These are phyloP conservation scores for Posidonia australis DNA, from an alignment of 106 monocot genomes.

Conservation along the genomic window DNA sequence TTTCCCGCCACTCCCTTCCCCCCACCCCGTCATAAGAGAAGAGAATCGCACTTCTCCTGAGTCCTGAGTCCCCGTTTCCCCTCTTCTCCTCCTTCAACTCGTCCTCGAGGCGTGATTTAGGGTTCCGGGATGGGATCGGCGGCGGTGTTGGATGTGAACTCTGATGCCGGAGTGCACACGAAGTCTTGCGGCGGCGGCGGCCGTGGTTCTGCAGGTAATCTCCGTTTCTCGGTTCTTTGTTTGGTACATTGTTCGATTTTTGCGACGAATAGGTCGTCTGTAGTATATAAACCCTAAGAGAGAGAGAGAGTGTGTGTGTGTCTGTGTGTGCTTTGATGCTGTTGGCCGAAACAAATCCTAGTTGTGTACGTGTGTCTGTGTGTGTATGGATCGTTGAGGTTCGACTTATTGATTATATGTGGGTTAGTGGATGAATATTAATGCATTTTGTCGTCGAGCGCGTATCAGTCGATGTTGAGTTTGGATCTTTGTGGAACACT, in stretches of 20 bases:
- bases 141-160: not conserved
- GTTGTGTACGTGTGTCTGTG: too few relatives aligned
- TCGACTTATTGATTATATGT: too few relatives aligned
- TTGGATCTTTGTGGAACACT: too few relatives aligned
- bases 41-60: not conserved
- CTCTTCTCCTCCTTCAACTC: not conserved
- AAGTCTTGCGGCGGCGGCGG: not conserved
- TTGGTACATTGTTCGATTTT: not conserved
- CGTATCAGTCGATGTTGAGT: too few relatives aligned
- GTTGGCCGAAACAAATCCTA: too few relatives aligned
- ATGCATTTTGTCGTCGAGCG: too few relatives aligned
- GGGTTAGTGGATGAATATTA: too few relatives aligned
- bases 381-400: too few relatives aligned
- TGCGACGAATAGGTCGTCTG: not conserved
- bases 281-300: too few relatives aligned
- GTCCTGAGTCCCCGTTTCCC: not conserved
- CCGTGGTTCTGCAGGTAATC: not conserved
- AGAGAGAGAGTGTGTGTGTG: too few relatives aligned
- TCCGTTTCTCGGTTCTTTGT: not conserved
- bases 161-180: not conserved
- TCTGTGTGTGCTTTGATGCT: too few relatives aligned
- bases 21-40: not conserved
- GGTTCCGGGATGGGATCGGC: slow-evolving; percentile 1
- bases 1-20: not conserved
- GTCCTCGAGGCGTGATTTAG: not conserved